Conservation (phyloP, 176 grass and related monocot species). For the Cenchrus fungigraminus region DNA sequence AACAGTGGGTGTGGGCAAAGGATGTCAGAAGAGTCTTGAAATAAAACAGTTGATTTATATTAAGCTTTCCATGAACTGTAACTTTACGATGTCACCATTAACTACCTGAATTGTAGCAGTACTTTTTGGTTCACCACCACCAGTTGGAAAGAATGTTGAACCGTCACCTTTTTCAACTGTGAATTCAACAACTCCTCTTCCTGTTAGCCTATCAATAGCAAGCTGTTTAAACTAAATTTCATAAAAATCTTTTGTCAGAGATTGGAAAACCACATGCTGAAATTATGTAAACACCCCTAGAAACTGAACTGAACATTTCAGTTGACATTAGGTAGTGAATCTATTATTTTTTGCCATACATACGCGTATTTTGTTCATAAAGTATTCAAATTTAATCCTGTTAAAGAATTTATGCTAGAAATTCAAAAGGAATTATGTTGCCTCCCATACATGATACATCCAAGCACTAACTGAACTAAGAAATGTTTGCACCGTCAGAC, state of each 20-base stretch:
- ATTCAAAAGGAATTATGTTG: not conserved
- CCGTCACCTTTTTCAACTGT: slow-evolving; percentile 91
- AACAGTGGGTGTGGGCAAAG: not conserved
- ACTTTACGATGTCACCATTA: slow-evolving; percentile 16
- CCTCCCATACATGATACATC: not conserved
- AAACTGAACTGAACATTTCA: not conserved
- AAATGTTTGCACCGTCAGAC: slow-evolving; percentile 17
- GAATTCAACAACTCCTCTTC: slow-evolving; percentile 93
- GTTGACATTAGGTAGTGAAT: not conserved
- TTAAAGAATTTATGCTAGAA: not conserved
- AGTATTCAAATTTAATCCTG: not conserved
- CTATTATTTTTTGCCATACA: not conserved
- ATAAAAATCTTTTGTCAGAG: slow-evolving; percentile 31
- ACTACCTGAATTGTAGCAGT: slow-evolving; percentile 85
- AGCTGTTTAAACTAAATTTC: slow-evolving; percentile 47
- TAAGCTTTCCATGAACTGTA: not conserved
- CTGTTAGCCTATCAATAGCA: slow-evolving; percentile 75
- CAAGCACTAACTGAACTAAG: not conserved
- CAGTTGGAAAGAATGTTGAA: slow-evolving; percentile 83
- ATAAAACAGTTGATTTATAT: not conserved
- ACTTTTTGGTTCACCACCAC: slow-evolving; percentile 83
- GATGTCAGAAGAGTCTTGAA: not conserved
- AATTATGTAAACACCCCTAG: not conserved
- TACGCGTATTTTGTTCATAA: not conserved
- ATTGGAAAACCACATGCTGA: slow-evolving; percentile 14